Base-by-base conservation (phyloP, 192 early-diverging fungal species). In the Backusella westeae region DNA sequence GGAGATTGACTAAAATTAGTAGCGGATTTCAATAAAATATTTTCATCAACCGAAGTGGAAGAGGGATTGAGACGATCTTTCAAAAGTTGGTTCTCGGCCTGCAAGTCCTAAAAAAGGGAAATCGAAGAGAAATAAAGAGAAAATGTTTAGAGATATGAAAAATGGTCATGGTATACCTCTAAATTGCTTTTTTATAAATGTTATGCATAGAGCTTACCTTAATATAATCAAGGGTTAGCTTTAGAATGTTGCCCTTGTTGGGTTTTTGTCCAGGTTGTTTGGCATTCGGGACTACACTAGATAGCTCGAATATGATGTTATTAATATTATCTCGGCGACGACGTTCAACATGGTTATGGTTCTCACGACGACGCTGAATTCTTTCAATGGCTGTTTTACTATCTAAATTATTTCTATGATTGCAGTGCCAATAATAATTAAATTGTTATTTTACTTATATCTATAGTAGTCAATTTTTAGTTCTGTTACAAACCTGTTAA, bases 341-440 rank as follows among this genome's bases (percentile, higher is more conserved):
- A 34, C 92, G 84, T 78, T 93, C 92, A 6, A 93, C 89, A 79
- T 89, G 89, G 77, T 93, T 93, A 78, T 93, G 92, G 82, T 92
- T 92, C 81, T 91, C 92, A 72, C 92, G 85, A 35, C 92, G 89
- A n/a, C 89, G 83, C 74, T 91, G 88, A 72, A 93, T 81, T 76
- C 90, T 86, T 81, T 93, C 91, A n/a, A 91, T 87, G 17, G 90
- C 91, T 0, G 90, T 91, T 69, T 90, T 81, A 38, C 80, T 81
- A 65, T 81, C 80, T 39, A 81, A 42, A 66, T 74, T 71, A 66
- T 77, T 81, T 36, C 80, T 81, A 38, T 8, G 19, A 7, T n/a
- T 15, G 19, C 19, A n/a, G 42, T 53, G 41, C 9, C 6, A 49
- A 66, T 23, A 41, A 21, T 38, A 29, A 6, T 34, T 14, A n/a